Evolutionary conservation across 1,139 yeast genomes (phyloP).

Genomic region (Diutina ranongensis): DNA sequence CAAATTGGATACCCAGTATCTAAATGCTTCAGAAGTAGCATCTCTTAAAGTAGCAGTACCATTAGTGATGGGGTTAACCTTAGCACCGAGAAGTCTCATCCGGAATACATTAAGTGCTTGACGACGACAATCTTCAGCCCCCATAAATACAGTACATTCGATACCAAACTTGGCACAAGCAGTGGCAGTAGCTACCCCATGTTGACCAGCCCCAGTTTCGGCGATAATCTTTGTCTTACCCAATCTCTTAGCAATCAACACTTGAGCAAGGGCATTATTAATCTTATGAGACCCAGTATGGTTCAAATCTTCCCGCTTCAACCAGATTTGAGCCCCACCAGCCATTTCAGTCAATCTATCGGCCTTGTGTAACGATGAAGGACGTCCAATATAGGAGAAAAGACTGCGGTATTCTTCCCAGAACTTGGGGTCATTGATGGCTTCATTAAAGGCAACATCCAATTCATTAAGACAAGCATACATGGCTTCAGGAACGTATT

Average conservation of each 20-base stretch:
- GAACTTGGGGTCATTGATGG: constrained; percentile 78
- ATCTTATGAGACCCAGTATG: constrained; percentile 98
- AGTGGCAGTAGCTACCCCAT: constrained; percentile 99
- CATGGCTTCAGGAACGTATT: constrained; percentile 93
- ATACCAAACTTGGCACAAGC: constrained; percentile 97
- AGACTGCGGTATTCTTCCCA: constrained; percentile 86
- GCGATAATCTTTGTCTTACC: constrained; percentile 91
- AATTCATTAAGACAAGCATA: constrained; percentile 85
- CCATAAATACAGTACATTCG: constrained; percentile 96
- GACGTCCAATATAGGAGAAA: constrained; percentile 88
- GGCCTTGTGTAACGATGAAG: constrained; percentile 85
- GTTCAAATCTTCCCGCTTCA: constrained; percentile 94
- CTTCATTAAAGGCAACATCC: constrained; percentile 77
- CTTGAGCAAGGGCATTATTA: constrained; percentile 93
- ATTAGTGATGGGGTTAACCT: constrained; percentile 83
- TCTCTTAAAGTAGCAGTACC: constrained; percentile 96
- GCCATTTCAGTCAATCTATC: constrained; percentile 80
- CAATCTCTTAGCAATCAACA: constrained; percentile 77
- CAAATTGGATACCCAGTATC: constrained; percentile 88
- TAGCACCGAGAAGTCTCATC: constrained; percentile 93
- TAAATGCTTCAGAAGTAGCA: constrained; percentile 94
- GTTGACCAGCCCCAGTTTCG: constrained; percentile 99
- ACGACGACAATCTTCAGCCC: constrained; percentile 97
- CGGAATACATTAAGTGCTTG: constrained; percentile 97
- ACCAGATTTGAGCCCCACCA: constrained; percentile 97